These are phyloP conservation scores for Teratosphaeria destructans DNA, from an alignment of 2,329 filamentous ascomycete species.

Conservation along the genomic window DNA sequence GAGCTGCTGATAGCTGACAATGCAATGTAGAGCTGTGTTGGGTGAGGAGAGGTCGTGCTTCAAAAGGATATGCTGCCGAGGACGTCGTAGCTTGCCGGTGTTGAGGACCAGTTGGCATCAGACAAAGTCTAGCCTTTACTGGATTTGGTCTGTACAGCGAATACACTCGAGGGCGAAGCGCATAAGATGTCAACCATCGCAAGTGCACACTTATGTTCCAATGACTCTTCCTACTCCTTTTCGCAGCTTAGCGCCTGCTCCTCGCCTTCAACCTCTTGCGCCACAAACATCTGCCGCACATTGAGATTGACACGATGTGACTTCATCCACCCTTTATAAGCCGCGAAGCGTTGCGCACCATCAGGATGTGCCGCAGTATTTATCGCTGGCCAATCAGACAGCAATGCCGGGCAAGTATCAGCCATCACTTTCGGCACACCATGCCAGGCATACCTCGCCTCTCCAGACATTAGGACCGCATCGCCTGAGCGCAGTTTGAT, in stretches of 20 bases:
- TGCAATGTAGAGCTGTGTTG: too few relatives aligned
- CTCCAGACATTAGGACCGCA: slow-evolving; percentile 76
- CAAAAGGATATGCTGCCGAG: too few relatives aligned
- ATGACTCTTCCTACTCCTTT: background rate
- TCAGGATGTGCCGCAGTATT: background rate
- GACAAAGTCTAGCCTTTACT: too few relatives aligned
- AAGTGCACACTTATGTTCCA: background rate
- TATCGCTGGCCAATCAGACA: slow-evolving; percentile 59
- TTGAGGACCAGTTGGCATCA: too few relatives aligned
- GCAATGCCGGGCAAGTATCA: slow-evolving; percentile 64
- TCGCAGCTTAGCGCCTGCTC: background rate
- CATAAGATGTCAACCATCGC: too few relatives aligned
- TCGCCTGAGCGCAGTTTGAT: slow-evolving; percentile 73
- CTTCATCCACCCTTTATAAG: slow-evolving; percentile 80
- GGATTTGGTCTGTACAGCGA: too few relatives aligned
- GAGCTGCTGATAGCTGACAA: too few relatives aligned
- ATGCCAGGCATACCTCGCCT: slow-evolving; percentile 85
- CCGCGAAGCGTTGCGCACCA: slow-evolving; percentile 39
- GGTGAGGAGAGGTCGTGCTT: too few relatives aligned
- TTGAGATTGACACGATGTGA: slow-evolving; percentile 86
- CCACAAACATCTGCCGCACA: slow-evolving; percentile 71
- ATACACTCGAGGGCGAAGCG: too few relatives aligned
- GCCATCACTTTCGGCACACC: slow-evolving; percentile 79
- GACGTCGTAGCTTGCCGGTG: too few relatives aligned
- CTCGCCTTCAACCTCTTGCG: background rate